A percentile compares a stretch with the other conserved stretches of the same genome.
phyloP scores from a whole-genome alignment of 2,329 filamentous ascomycete genomes.

The Xylariaceae sp. region DNA sequence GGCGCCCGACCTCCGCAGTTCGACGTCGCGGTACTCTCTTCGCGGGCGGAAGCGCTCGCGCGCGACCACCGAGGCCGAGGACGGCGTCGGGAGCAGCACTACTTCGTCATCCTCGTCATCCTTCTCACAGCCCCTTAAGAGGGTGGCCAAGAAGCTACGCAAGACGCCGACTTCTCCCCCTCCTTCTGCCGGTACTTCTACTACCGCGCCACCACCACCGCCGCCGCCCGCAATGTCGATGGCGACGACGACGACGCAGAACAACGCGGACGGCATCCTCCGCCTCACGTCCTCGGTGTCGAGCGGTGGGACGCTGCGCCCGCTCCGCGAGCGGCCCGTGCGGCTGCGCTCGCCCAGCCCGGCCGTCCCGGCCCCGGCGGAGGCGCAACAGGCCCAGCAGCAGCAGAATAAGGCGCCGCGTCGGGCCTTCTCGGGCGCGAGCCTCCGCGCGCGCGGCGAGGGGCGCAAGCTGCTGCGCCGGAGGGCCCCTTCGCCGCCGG shows the following conservation, averaged over 20 bases:
- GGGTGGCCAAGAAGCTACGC: slow-evolving; percentile 45
- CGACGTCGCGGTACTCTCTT: slow-evolving; percentile 15
- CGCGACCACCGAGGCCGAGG: slow-evolving; percentile 23
- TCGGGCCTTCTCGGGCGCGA: no score
- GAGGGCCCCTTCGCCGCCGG: no score
- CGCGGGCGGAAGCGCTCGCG: slow-evolving; percentile 45
- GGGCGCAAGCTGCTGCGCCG: no score
- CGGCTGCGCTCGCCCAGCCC: slow-evolving; percentile 7
- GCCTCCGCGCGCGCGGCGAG: no score
- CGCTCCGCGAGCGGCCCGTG: slow-evolving; percentile 5
- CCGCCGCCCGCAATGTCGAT: slow-evolving; percentile 3
- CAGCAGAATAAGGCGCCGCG: background rate
- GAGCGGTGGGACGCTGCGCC: slow-evolving; percentile 5
- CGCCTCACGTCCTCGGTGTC: slow-evolving; percentile 9
- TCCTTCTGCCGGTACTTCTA: slow-evolving; percentile 4
- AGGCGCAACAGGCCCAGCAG: background rate
- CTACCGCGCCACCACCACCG: background rate
- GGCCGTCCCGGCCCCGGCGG: background rate
- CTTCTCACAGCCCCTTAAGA: slow-evolving; percentile 22
- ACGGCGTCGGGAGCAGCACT: background rate
- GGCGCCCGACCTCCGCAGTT: slow-evolving; percentile 9
- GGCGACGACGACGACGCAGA: background rate
- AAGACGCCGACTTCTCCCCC: slow-evolving; percentile 33
- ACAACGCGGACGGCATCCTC: slow-evolving; percentile 10
- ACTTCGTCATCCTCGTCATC: slow-evolving; percentile 12